phyloP scores from a whole-genome alignment of 352 stramenopile genomes.

The Bremia lactucae region DNA sequence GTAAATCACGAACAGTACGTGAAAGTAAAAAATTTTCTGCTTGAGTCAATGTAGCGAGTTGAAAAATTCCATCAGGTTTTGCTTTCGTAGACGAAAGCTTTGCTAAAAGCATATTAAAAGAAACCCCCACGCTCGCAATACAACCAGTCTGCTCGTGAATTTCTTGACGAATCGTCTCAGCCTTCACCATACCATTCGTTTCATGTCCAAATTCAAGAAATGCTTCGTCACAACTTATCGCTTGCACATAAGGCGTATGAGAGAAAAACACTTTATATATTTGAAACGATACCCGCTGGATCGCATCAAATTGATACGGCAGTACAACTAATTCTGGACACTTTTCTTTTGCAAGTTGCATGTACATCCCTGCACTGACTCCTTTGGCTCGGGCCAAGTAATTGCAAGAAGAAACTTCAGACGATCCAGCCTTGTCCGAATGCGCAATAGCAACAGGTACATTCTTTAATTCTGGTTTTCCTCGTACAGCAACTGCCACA shows the following conservation, averaged over 20 bases:
- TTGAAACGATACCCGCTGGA: conserved; percentile 85
- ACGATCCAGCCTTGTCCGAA: conserved; percentile 58
- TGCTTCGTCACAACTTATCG: conserved; percentile 94
- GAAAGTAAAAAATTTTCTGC: conserved; percentile 56
- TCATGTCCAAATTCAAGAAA: conserved; percentile 82
- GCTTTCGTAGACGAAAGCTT: conserved; percentile 89
- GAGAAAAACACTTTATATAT: conserved; percentile 89
- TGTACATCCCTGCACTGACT: conserved; percentile 90
- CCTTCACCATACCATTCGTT: conserved; percentile 57
- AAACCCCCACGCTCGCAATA: conserved; percentile 88
- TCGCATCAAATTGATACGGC: conserved; percentile 89
- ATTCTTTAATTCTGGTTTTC: conserved; percentile 55
- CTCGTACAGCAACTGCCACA: conserved; percentile 82
- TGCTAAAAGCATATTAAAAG: conserved; percentile 89
- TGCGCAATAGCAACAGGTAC: conserved; percentile 89
- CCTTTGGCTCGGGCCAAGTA: conserved; percentile 89
- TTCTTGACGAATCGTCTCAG: conserved; percentile 48
- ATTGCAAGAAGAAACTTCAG: conserved; percentile 93
- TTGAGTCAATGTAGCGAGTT: conserved; percentile 32
- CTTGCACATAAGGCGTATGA: conserved; percentile 82
- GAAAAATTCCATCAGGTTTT: conserved; percentile 86
- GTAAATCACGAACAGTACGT: conserved; percentile 62
- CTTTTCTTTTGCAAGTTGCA: conserved; percentile 84
- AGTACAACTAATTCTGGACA: conserved; percentile 90
- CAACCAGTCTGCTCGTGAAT: conserved; percentile 81